Evolutionary conservation across 129 eudicot genomes (phyloP).

Genomic region (Helianthus annuus): DNA sequence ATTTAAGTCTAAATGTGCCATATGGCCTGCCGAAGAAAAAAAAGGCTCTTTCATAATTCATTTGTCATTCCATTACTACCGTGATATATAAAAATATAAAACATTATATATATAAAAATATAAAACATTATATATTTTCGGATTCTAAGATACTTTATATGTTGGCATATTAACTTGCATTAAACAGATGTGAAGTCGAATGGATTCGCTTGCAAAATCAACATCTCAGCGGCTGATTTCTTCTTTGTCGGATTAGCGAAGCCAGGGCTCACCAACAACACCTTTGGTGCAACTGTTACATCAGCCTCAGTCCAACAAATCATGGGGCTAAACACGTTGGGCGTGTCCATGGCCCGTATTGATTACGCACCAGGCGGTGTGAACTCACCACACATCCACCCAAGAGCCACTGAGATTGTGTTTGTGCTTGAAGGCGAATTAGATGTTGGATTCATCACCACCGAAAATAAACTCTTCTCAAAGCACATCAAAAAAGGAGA

Average conservation of each 20-base stretch:
- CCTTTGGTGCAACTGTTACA: constrained; percentile 54
- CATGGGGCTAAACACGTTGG: constrained; percentile 80
- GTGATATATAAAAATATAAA: background rate
- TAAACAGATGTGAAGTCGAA: constrained; percentile 52
- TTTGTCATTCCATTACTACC: background rate
- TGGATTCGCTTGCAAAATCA: constrained; percentile 67
- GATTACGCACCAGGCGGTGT: constrained; percentile 77
- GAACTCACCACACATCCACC: constrained; percentile 86
- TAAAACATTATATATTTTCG: background rate
- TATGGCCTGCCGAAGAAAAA: no score
- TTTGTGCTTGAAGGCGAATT: constrained; percentile 66
- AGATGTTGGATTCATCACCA: constrained; percentile 75
- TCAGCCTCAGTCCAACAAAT: constrained; percentile 51
- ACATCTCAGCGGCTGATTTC: constrained; percentile 59
- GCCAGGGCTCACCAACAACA: constrained; percentile 57
- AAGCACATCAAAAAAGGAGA: constrained; percentile 64
- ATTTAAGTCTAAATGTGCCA: no score
- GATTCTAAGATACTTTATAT: background rate
- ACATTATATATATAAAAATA: background rate
- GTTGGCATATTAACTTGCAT: background rate
- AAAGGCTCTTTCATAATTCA: background rate
- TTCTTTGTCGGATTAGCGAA: constrained; percentile 53
- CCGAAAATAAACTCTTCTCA: constrained; percentile 49
- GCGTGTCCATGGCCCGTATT: constrained; percentile 64
- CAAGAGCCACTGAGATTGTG: constrained; percentile 78